These are phyloP conservation scores for Trichophyton mentagrophytes DNA, from an alignment of 2,329 filamentous ascomycete species.

Conservation along the genomic window DNA sequence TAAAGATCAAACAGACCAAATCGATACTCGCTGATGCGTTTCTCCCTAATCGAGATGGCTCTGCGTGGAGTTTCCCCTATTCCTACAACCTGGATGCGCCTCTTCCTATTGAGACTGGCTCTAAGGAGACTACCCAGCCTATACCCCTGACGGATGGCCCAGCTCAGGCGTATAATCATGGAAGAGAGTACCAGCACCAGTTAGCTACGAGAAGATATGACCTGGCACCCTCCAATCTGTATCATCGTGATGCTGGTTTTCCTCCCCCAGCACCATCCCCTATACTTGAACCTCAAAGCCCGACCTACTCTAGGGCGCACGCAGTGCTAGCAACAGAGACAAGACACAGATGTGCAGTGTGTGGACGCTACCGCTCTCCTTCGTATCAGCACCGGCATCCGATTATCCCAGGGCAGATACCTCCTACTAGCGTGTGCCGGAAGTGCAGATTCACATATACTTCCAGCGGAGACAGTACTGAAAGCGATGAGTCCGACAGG, in stretches of 20 bases:
- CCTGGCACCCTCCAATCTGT: neutral
- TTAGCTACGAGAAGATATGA: neutral
- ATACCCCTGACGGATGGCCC: neutral
- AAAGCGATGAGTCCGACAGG: neutral
- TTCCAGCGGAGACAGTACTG: constrained; percentile 8
- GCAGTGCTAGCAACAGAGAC: constrained; percentile 2
- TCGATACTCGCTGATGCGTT: constrained; percentile 6
- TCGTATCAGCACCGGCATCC: constrained; percentile 10
- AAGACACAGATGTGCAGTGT: constrained; percentile 9
- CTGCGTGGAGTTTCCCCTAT: neutral
- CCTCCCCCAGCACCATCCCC: neutral
- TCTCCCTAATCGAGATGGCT: neutral
- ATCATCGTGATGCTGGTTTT: neutral
- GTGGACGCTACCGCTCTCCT: constrained; percentile 11
- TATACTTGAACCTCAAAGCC: neutral
- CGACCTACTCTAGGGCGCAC: neutral
- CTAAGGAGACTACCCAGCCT: neutral
- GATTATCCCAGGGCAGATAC: neutral
- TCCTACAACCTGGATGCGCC: neutral
- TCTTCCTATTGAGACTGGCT: neutral
- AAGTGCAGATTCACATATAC: constrained; percentile 7
- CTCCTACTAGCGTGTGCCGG: constrained; percentile 6
- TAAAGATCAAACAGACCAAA: constrained; percentile 6
- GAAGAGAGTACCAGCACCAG: neutral
- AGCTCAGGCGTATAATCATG: neutral